Base-by-base conservation (phyloP, 73 alveolate species). In the Paramecium sexaurelia region DNA sequence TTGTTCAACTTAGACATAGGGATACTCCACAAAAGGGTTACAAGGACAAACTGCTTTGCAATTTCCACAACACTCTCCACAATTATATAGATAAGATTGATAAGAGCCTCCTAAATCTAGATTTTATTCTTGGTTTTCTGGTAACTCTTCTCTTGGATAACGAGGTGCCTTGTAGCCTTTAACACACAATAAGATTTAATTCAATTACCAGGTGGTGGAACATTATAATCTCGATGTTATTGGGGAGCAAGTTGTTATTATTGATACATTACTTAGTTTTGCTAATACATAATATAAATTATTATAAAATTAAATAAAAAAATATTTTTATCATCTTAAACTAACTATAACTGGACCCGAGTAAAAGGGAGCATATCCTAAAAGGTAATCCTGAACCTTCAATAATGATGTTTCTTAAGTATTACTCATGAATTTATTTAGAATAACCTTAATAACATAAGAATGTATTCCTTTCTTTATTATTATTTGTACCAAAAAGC, bases 291-390 rank as follows among this genome's bases (percentile, higher is more conserved):
- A 1, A 43, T 7, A n/a, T 11, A 56, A 5, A 56, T 56, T 39
- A 7, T 39, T 39, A 56, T 10, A n/a, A 61, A 20, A 61, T 61
- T 20, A 61, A 6, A 19, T 10, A 8, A 20, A 27, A 24, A 69
- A 19, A 27, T 27, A 57, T 22, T 7, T 15, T 47, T 68, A 15
- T 78, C 90, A 78, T 78, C 90, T 78, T 41, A 78, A 45, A 78
- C 90, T 68, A 24, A 88, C 36, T 27, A 68, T 11, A 5, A 82
- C 51, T 22, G 94, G 94, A 22, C 94, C 94, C 0, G 94, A 88
- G n/a, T 88, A 88, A 27, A 88, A 88, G 1, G 89, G 84, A 24
- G 94, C 94, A 88, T 88, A 88, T 26, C 94, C 94, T 22, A 71
- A 20, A n/a, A 39, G 94, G 94, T 24, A 68, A 36, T 69, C 71